These are phyloP conservation scores for Fusarium verrucosum DNA, from an alignment of 2,329 filamentous ascomycete genomes.

Conservation along the genomic window DNA sequence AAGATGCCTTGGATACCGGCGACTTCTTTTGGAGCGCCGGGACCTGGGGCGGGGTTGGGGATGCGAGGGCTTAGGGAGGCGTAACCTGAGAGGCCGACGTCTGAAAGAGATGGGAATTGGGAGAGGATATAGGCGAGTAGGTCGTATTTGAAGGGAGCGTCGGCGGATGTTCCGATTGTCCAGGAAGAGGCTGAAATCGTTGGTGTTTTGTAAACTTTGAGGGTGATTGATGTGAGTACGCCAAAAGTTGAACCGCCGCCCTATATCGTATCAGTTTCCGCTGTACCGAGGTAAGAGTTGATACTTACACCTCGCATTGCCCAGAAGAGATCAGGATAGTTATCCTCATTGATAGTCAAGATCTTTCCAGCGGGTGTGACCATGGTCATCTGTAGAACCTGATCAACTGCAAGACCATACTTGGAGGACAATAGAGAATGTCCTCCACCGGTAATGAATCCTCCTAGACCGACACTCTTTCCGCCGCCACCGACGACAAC, in stretches of 20 bases:
- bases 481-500: constrained; percentile 64
- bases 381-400: constrained; percentile 67
- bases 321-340: constrained; percentile 70
- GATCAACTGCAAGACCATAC: constrained; percentile 69
- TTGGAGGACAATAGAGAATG: constrained; percentile 63
- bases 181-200: constrained; percentile 43
- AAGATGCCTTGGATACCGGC: constrained; percentile 50
- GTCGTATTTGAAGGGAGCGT: constrained; percentile 54
- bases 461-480: constrained; percentile 66
- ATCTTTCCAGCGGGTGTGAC: constrained; percentile 62
- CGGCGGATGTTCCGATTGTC: constrained; percentile 36
- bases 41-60: constrained; percentile 51
- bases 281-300: accelerated
- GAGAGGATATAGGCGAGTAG: constrained; percentile 59
- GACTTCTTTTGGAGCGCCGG: constrained; percentile 45
- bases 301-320: constrained; percentile 64
- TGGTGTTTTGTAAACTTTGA: constrained; percentile 60
- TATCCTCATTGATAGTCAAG: constrained; percentile 60
- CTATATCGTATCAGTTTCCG: constrained; percentile 40
- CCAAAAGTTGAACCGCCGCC: constrained; percentile 70
- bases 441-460: constrained; percentile 69
- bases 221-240: constrained; percentile 65
- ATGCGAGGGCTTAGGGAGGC: constrained; percentile 50
- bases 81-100: constrained; percentile 62
- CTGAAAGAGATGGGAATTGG: constrained; percentile 57